Conservation (phyloP, 371 early-diverging fungal species). For the Nematocida sp. region DNA sequence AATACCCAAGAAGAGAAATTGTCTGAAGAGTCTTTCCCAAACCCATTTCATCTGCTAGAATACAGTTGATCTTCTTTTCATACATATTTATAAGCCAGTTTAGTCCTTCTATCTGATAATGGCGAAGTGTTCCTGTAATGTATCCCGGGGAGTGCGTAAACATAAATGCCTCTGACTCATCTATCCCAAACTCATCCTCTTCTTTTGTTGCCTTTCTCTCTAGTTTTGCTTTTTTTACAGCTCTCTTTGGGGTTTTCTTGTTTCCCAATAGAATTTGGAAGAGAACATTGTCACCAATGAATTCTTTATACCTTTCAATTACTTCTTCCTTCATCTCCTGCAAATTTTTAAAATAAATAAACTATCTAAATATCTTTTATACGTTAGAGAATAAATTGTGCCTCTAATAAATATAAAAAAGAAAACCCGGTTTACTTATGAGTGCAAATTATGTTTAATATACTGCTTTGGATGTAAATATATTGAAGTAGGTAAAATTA, state of each 20-base stretch:
- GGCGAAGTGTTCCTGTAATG: slow-evolving; percentile 61
- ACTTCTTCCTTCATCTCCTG: slow-evolving; percentile 59
- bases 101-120: slow-evolving; percentile 88
- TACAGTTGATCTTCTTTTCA: slow-evolving; percentile 91
- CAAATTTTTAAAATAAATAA: slow-evolving; percentile 38
- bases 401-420: too few relatives aligned
- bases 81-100: slow-evolving; percentile 94
- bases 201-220: slow-evolving; percentile 28
- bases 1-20: slow-evolving; percentile 76
- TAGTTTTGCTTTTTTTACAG: slow-evolving; percentile 21
- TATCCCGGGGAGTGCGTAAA: slow-evolving; percentile 66
- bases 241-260: slow-evolving; percentile 19
- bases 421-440: too few relatives aligned
- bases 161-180: slow-evolving; percentile 59
- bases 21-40: slow-evolving; percentile 91
- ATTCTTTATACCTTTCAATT: slow-evolving; percentile 62
- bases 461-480: too few relatives aligned
- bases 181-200: slow-evolving; percentile 48
- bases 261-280: slow-evolving; percentile 62
- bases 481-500: too few relatives aligned
- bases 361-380: slow-evolving; percentile 31
- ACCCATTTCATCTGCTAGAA: slow-evolving; percentile 94
- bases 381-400: background rate
- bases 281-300: slow-evolving; percentile 66
- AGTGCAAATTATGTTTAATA: too few relatives aligned